Evolutionary conservation across 371 early-diverging fungal genomes (phyloP), one percentile per base, ranked within the genome.

Genomic region (Zychaea mexicana): DNA sequence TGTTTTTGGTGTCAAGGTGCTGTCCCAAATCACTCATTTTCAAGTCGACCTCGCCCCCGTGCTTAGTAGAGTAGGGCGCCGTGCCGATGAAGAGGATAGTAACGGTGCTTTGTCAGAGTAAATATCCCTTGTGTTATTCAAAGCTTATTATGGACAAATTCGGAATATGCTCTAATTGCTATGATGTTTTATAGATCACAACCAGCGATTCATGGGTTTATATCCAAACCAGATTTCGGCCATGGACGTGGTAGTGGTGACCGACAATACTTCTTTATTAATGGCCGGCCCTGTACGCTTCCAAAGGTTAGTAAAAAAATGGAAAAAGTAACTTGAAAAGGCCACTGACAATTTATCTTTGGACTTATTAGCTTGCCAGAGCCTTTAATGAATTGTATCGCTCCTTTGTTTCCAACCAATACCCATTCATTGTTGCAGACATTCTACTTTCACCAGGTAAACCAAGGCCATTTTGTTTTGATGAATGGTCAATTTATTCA

Each of bases 221-320:
- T 92, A 1, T 89, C 90, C 0, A 88, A 88, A 49, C 91, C 93
- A 0, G 67, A 75, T 10, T 83, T 84, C 17, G 90, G 89, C 1
- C 68, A 74, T 27, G 96, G 96, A 0, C 74, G 96, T 9, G 86
- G 88, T 32, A 86, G 80, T 27, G 42, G 82, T 2, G 98, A 97
- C 72, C 85, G 95, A 42, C 97, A 96, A 75, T 96, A 89, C 64
- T 69, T 90, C 21, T 97, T 77, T 66, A 82, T 98, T 46, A 97
- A 98, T 72, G 89, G 92, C 8, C 88, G 97, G 15, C 97, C 98
- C 0, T 93, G 94, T 68, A 76, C 84, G 22, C 68, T 96, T 22
- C 93, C 94, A 26, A 94, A 90, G 80, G 89, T 90, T 69, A 31
- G 52, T 19, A 9, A 27, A 12, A 3, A 21, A 1, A 32, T 17